Evolutionary conservation across 441 rosid genomes (phyloP).

Genomic region (Flueggea neowawraea): DNA sequence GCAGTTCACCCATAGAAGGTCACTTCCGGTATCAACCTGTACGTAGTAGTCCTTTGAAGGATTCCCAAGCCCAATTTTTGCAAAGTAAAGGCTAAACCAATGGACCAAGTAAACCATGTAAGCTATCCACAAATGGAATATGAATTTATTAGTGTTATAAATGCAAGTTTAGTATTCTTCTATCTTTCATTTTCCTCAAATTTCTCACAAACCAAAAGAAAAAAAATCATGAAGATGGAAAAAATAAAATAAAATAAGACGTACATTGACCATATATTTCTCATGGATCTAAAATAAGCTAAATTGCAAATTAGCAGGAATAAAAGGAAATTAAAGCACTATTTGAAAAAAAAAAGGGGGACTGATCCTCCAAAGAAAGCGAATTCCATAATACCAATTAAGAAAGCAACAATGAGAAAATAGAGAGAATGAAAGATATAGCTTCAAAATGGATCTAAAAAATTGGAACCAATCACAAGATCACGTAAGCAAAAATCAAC

Average conservation of each 20-base stretch:
- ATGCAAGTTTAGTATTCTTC: neutral
- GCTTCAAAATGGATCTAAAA: too few species aligned
- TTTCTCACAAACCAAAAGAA: neutral
- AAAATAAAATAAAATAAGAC: neutral
- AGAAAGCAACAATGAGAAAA: too few species aligned
- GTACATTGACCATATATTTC: too few species aligned
- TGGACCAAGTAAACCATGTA: conserved; percentile 12
- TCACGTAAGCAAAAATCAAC: too few species aligned
- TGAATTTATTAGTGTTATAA: neutral
- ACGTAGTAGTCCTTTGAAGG: conserved; percentile 73
- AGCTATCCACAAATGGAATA: neutral
- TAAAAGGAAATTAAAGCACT: too few species aligned
- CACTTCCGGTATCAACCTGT: conserved; percentile 97
- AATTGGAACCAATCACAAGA: too few species aligned
- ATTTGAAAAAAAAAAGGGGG: too few species aligned
- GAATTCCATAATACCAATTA: too few species aligned
- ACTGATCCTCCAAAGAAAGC: too few species aligned
- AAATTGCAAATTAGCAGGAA: too few species aligned
- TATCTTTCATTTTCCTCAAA: neutral
- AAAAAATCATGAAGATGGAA: neutral
- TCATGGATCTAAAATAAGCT: too few species aligned
- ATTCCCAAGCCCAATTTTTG: conserved; percentile 73
- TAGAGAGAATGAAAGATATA: too few species aligned
- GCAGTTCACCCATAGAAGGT: conserved; percentile 91
- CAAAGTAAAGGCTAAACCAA: conserved; percentile 68